Evolutionary conservation across 345 rosid species (phyloP).

Genomic region (Dovyalis caffra): DNA sequence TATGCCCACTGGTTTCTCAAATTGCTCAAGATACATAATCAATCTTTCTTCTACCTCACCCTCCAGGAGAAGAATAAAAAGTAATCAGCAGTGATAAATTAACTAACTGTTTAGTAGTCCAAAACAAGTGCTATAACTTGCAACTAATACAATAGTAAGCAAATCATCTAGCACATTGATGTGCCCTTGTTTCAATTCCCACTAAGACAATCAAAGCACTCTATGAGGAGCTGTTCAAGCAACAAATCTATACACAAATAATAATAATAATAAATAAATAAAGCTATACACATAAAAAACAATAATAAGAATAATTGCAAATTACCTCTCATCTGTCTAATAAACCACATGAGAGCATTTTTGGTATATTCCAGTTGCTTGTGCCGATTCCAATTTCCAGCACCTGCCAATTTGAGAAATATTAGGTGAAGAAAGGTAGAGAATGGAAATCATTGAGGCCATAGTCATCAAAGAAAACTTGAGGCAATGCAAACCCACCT

Average conservation of each 20-base stretch:
- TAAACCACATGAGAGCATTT: neutral
- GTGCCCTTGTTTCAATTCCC: neutral
- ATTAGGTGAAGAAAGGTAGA: no score
- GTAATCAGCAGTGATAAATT: neutral
- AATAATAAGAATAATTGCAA: neutral
- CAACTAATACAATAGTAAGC: neutral
- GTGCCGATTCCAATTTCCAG: no score
- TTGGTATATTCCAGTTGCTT: no score
- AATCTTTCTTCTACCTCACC: neutral
- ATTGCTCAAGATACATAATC: no score
- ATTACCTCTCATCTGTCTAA: neutral
- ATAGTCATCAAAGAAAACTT: no score
- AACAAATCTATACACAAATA: neutral
- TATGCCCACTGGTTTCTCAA: no score
- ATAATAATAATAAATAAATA: neutral
- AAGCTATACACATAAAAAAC: neutral
- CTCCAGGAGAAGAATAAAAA: neutral
- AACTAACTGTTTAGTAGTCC: neutral
- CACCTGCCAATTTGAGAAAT: no score
- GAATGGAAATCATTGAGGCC: no score
- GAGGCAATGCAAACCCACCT: neutral
- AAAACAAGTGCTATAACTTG: neutral
- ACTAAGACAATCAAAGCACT: neutral
- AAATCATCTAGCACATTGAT: neutral
- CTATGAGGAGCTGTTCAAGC: neutral